These are phyloP conservation scores for Irpex sp. DNA, from an alignment of 1,284 basidiomycete species.

Conservation along the genomic window DNA sequence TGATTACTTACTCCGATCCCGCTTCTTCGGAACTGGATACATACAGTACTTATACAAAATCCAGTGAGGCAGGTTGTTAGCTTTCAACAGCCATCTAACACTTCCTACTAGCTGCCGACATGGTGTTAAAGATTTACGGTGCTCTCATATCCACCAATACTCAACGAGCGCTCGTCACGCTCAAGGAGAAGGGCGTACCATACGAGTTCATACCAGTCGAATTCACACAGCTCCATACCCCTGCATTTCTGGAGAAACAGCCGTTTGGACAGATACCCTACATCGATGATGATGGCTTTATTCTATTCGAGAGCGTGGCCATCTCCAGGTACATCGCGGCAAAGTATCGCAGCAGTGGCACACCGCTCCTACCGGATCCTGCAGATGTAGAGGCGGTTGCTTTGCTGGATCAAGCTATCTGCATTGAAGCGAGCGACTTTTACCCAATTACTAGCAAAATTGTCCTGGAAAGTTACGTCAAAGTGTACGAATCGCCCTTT, in stretches of 20 bases:
- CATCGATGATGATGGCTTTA: not conserved
- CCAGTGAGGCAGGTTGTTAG: no score
- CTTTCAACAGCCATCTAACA: no score
- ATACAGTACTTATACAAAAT: no score
- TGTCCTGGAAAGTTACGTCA: slow-evolving; percentile 43
- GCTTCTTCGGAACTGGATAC: no score
- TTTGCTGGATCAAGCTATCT: not conserved
- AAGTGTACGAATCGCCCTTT: slow-evolving; percentile 30
- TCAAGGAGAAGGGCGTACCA: not conserved
- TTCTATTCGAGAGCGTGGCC: slow-evolving; percentile 49
- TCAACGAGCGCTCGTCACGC: not conserved
- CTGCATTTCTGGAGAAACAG: not conserved
- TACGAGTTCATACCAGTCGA: not conserved
- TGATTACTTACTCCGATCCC: no score
- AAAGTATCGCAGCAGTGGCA: slow-evolving; percentile 38
- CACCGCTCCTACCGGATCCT: slow-evolving; percentile 27
- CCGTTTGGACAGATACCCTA: not conserved
- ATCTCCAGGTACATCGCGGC: slow-evolving; percentile 46
- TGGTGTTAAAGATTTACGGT: not conserved
- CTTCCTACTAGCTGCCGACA: not conserved
- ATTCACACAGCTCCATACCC: not conserved
- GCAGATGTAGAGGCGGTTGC: slow-evolving; percentile 13
- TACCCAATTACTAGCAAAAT: slow-evolving; percentile 39
- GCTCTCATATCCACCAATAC: not conserved
- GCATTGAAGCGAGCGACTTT: slow-evolving; percentile 34